Evolutionary conservation across 2,329 filamentous ascomycete genomes (phyloP), one percentile per base, ranked within the genome.

Genomic region (Truncatella angustata): DNA sequence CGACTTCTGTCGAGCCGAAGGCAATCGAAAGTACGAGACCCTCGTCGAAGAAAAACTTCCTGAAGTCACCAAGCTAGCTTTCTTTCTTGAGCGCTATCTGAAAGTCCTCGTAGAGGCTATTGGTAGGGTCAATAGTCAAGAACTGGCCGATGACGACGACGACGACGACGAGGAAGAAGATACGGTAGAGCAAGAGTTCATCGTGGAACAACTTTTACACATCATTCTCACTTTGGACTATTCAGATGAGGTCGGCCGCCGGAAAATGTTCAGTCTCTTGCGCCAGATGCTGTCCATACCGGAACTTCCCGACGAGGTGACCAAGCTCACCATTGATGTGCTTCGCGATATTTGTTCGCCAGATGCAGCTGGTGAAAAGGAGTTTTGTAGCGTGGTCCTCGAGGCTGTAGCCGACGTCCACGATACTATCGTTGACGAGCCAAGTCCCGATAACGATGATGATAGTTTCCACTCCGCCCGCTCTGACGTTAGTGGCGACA

Each of bases 381-480:
- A 94, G 62, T 94, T 94, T 66, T 91, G 87, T 70, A 88, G 86
- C 57, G 78, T 94, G 32, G 88, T 97, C 16, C 82, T 97, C 20
- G 94, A 99, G 72, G 91, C 93, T 23, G 90, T 99, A 53, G 91
- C 92, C 3, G 94, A 99, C 71, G 92, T 99, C 11, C 93, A 97
- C 68, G 94, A 99, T 66, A 93, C 90, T 2, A 94, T 99, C 58
- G 82, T 87, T 39, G 87, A 90, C 49, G 86, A 90, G 11, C 72
- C 74, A n/a, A 64, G 63, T 4, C 76, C 74, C 3, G 76, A 77
- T 11, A 76, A 79, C 28, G 79, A 79, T 44, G 78, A 91, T 51
- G 89, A 92, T 56, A 96, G 91, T 70, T 99, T 99, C 71, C 92
- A 97, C 64, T 97, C 93, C 20, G 94, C 94, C 1, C 86, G 81